phyloP scores from a whole-genome alignment of 2,329 filamentous ascomycete species.

The Paraphoma sp. region DNA sequence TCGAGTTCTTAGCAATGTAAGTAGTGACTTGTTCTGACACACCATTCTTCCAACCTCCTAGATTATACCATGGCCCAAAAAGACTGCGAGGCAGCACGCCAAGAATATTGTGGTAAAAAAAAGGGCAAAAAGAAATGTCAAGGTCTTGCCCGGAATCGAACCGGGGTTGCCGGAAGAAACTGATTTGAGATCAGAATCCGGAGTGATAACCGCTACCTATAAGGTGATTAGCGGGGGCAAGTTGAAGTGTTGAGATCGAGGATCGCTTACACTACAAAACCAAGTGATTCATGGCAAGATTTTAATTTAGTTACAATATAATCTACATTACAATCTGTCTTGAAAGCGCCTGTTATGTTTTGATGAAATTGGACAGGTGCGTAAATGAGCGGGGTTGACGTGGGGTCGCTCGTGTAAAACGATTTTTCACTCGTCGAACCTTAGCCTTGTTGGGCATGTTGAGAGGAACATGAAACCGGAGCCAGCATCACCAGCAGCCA shows the following conservation, averaged over 20 bases:
- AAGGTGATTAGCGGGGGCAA: slow-evolving; percentile 9
- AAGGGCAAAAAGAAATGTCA: slow-evolving; percentile 5
- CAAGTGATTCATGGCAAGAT: neutral
- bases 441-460: too few species aligned
- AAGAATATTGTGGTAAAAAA: neutral
- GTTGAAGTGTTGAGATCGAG: neutral
- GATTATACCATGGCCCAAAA: too few species aligned
- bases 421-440: too few species aligned
- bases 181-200: slow-evolving; percentile 30
- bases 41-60: too few species aligned
- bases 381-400: too few species aligned
- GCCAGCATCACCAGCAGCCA: too few species aligned
- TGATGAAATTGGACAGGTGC: too few species aligned
- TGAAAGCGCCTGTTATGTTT: too few species aligned
- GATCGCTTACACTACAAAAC: slow-evolving; percentile 22
- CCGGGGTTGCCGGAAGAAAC: slow-evolving; percentile 31
- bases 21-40: neutral
- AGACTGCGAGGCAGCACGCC: neutral
- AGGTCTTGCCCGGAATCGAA: slow-evolving; percentile 33
- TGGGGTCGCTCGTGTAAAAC: too few species aligned
- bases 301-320: neutral
- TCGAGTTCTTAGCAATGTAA: neutral
- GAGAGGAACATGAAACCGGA: too few species aligned
- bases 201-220: slow-evolving; percentile 34
- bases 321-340: too few species aligned